These are phyloP conservation scores for Batrachochytrium dendrobatidis DNA, from an alignment of 371 early-diverging fungal species.

Conservation along the genomic window DNA sequence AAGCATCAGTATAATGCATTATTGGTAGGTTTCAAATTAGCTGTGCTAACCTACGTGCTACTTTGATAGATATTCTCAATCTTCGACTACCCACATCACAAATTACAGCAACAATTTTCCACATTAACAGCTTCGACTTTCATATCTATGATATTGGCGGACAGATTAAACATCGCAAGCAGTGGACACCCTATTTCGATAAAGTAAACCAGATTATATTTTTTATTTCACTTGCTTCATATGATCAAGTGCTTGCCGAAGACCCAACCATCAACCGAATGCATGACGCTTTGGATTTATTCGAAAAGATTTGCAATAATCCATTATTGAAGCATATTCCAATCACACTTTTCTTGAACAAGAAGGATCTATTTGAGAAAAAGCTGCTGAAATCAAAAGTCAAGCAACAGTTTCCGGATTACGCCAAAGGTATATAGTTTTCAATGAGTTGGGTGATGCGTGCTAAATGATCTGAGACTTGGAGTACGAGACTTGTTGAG, in stretches of 20 bases:
- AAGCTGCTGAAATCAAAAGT: slow-evolving; percentile 35
- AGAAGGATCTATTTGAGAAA: slow-evolving; percentile 60
- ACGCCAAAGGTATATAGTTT: background rate
- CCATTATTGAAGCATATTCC: slow-evolving; percentile 58
- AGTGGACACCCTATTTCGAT: slow-evolving; percentile 20
- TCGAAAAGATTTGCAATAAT: slow-evolving; percentile 70
- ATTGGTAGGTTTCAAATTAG: background rate
- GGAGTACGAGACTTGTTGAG: background rate
- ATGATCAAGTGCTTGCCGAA: slow-evolving; percentile 8
- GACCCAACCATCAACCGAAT: slow-evolving; percentile 5
- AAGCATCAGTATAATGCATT: background rate
- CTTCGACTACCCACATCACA: background rate
- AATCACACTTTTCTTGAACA: slow-evolving; percentile 65
- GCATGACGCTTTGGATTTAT: slow-evolving; percentile 33
- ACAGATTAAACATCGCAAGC: slow-evolving; percentile 12
- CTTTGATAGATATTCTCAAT: background rate
- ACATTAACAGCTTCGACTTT: background rate
- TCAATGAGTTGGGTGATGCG: background rate
- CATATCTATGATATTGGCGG: slow-evolving; percentile 19
- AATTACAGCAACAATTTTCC: background rate
- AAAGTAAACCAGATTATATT: slow-evolving; percentile 10
- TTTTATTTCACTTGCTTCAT: slow-evolving; percentile 7
- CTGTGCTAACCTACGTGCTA: background rate
- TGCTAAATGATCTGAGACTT: background rate
- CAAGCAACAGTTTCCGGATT: slow-evolving; percentile 38